Evolutionary conservation across 192 early-diverging fungal genomes (phyloP).

Genomic region (Thamnidium elegans): DNA sequence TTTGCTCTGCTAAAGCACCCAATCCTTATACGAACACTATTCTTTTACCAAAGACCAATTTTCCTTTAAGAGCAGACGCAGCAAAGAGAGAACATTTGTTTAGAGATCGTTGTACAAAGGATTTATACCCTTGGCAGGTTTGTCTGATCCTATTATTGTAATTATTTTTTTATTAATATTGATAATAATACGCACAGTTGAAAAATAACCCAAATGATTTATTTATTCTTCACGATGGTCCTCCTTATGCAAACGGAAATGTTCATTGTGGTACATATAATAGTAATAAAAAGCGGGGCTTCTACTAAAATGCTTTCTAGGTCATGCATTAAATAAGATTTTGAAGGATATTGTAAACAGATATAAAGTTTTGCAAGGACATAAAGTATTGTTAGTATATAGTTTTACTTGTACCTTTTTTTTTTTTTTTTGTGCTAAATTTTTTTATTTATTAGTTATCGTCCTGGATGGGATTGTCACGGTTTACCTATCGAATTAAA

Average conservation of each 20-base stretch:
- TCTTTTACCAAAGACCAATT: conserved; percentile 67
- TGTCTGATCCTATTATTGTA: conserved; percentile 4
- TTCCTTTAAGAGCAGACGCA: conserved; percentile 65
- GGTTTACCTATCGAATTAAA: conserved; percentile 82
- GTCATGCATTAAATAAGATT: conserved; percentile 80
- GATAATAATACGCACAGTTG: conserved; percentile 39
- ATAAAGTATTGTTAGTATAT: conserved; percentile 57
- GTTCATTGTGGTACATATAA: conserved; percentile 56
- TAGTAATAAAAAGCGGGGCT: neutral
- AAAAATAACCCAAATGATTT: conserved; percentile 60
- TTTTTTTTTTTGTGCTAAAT: neutral
- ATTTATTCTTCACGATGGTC: conserved; percentile 81
- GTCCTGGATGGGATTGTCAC: conserved; percentile 81
- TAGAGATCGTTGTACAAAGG: conserved; percentile 58
- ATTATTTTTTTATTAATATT: neutral
- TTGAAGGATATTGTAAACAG: conserved; percentile 79
- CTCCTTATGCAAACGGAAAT: conserved; percentile 79
- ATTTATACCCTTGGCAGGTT: conserved; percentile 74
- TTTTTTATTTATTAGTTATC: conserved; percentile 45
- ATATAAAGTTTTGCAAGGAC: conserved; percentile 67
- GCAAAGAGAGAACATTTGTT: conserved; percentile 56
- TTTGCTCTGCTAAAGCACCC: neutral
- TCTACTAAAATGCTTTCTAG: conserved; percentile 15
- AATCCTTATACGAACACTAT: conserved; percentile 54
- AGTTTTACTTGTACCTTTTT: neutral